Base-by-base conservation (phyloP, 2,329 filamentous ascomycete species). In the Tolypocladium nubicola region DNA sequence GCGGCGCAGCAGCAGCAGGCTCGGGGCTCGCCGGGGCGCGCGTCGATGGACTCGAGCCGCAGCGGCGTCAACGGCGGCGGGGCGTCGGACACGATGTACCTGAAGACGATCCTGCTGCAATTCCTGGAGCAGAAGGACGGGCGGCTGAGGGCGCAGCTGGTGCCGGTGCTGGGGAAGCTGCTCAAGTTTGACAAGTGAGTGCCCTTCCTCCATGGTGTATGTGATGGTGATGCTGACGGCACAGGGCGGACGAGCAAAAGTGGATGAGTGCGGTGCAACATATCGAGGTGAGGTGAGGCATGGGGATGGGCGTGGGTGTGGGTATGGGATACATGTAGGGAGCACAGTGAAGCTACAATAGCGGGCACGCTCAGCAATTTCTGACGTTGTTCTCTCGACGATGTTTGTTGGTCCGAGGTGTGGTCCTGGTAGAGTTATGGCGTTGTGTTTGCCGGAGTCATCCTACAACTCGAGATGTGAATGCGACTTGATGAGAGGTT, bases 121-220 rank as follows among this genome's bases (percentile, higher is more conserved):
- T 93, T 93, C 69, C 71, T 94, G 62, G 87, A 92, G 75, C 85
- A 89, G 63, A 89, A 85, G 73, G 89, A 93, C 67, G 88, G 86
- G 69, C 88, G 83, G 74, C 76, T 89, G 64, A 82, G 90, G 65
- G 79, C 84, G 61, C 87, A 90, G 75, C 77, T 93, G 61, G 86
- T 94, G 57, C 88, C 88, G 1, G 88, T 92, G 39, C 70, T 94
- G 65, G 86, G 86, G 37, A 86, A 88, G 79, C 73, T 93, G 67
- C 73, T 94, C 67, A 83, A 84, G 61, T 90, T 93, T 73, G 86
- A 90, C 73, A 84, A 84, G 85, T 88, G 74, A 74, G 86, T 78
- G 23, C 30, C 11, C 8, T 14, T 19, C 1, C 4, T 33, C 19
- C 1, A 26, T 11, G 10, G 39, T 43, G 16, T 19, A 49, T 3